These are phyloP conservation scores for Luvunga scandens DNA, from an alignment of 345 rosid species.

Conservation along the genomic window DNA sequence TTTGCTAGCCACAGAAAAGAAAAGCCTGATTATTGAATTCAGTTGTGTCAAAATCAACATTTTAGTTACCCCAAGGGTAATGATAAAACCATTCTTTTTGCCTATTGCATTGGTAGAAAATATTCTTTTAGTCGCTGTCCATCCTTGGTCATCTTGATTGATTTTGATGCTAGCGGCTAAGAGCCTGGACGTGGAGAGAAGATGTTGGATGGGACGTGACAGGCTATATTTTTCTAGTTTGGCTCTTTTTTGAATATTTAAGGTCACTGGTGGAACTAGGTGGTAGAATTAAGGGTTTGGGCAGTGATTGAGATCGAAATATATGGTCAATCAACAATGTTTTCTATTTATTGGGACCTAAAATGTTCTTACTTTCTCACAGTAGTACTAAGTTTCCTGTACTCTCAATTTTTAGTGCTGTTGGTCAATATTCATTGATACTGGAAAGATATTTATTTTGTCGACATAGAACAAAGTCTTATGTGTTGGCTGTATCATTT, in stretches of 20 bases:
- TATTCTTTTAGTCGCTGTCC: background rate
- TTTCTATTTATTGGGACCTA: background rate
- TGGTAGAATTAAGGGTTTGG: background rate
- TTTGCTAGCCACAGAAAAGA: background rate
- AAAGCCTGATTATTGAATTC: background rate
- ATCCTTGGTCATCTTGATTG: background rate
- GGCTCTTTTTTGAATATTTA: background rate
- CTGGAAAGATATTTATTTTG: background rate
- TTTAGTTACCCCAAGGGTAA: background rate
- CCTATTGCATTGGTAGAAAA: background rate
- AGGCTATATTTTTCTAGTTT: background rate
- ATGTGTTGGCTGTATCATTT: background rate
- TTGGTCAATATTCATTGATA: background rate
- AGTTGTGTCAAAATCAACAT: background rate
- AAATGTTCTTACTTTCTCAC: background rate
- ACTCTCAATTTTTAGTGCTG: background rate
- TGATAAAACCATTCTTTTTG: background rate
- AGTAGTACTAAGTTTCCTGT: background rate
- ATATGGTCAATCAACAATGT: background rate
- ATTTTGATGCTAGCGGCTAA: background rate
- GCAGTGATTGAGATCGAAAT: background rate
- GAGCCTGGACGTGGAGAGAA: background rate
- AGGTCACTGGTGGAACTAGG: background rate
- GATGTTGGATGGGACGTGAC: background rate
- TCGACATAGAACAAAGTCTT: background rate